These are phyloP conservation scores for Coprinellus micaceus DNA, from an alignment of 768 basidiomycete species.

Conservation along the genomic window DNA sequence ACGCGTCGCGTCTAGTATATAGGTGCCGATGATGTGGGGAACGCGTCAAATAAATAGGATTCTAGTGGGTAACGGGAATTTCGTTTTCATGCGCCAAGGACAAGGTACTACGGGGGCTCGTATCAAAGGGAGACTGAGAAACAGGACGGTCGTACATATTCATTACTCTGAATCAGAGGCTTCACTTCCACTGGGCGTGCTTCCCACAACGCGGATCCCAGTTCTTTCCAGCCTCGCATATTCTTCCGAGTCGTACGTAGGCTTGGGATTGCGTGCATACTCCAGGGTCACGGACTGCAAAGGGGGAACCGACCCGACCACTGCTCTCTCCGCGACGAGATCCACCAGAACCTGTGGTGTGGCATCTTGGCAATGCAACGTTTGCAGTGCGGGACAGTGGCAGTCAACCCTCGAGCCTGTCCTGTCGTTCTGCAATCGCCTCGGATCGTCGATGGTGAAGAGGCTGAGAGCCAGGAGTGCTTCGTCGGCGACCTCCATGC, in stretches of 20 bases:
- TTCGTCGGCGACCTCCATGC: constrained; percentile 19
- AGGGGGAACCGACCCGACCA: constrained; percentile 1
- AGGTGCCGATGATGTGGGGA: too few relatives aligned
- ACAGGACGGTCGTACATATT: too few relatives aligned
- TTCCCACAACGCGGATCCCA: constrained; percentile 12
- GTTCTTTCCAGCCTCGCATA: constrained; percentile 7
- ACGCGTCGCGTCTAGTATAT: too few relatives aligned
- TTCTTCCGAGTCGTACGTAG: background rate
- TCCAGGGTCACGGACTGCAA: constrained; percentile 19
- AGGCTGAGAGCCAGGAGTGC: constrained; percentile 19
- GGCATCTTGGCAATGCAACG: constrained; percentile 27
- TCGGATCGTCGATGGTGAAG: background rate
- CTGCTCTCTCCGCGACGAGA: constrained; percentile 17
- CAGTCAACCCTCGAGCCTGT: background rate
- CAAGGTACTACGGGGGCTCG: too few relatives aligned
- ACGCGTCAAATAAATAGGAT: too few relatives aligned
- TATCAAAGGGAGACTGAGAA: too few relatives aligned
- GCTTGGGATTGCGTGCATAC: constrained; percentile 11
- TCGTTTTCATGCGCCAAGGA: too few relatives aligned
- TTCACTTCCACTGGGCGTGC: background rate
- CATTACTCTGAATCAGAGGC: constrained; percentile 8
- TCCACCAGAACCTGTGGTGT: constrained; percentile 19
- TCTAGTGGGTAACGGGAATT: too few relatives aligned
- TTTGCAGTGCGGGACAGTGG: constrained; percentile 20
- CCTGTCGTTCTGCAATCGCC: background rate